Evolutionary conservation across 768 basidiomycete species (phyloP).

Genomic region (Polyporus arcularius): DNA sequence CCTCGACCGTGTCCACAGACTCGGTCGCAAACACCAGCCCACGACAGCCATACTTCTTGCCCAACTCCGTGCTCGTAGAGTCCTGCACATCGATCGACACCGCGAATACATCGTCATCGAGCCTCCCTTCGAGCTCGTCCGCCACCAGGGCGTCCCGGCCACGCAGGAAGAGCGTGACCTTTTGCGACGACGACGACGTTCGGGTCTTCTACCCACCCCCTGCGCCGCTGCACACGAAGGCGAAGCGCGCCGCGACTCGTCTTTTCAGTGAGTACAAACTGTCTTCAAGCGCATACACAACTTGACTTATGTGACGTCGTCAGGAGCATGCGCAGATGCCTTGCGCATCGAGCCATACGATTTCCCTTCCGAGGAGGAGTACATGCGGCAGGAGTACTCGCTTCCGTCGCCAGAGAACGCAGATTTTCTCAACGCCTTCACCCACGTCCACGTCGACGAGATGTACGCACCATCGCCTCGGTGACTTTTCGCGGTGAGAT

Average conservation of each 20-base stretch:
- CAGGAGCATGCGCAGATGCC: conserved; percentile 14
- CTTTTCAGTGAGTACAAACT: conserved; percentile 14
- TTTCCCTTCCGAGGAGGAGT: background rate
- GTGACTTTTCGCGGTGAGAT: too few relatives aligned
- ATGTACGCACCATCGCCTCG: too few relatives aligned
- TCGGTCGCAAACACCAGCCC: background rate
- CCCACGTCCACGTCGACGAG: too few relatives aligned
- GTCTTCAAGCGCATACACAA: too few relatives aligned
- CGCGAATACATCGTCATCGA: background rate
- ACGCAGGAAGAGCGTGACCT: conserved; percentile 16
- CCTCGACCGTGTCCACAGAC: background rate
- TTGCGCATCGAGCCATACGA: conserved; percentile 5
- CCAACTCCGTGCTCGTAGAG: background rate
- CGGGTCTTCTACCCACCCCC: conserved; percentile 5
- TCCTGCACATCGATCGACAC: background rate
- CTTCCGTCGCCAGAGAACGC: background rate
- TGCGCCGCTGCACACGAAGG: conserved; percentile 8
- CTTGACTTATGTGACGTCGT: too few relatives aligned
- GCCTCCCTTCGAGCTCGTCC: background rate
- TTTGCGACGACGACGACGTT: conserved; percentile 18
- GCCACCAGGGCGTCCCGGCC: background rate
- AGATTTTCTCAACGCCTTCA: too few relatives aligned
- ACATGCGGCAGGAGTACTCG: background rate
- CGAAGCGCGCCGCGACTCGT: conserved; percentile 8
- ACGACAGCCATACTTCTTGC: background rate